phyloP scores from a whole-genome alignment of 1,284 basidiomycete species.

The Pisolithus thermaeus region DNA sequence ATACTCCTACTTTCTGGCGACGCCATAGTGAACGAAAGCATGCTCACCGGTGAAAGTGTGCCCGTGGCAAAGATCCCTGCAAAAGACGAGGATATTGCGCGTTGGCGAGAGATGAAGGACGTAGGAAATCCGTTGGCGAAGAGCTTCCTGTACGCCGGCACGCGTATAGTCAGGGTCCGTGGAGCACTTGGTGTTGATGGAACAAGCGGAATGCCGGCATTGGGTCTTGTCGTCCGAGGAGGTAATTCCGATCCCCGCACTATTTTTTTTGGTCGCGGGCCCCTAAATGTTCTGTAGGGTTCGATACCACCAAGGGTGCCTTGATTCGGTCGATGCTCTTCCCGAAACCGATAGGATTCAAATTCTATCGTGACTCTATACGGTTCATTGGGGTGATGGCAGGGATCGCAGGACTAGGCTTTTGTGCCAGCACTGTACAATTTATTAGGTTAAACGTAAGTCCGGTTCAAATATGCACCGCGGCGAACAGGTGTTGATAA shows the following conservation, averaged over 20 bases:
- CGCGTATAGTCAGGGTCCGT: slow-evolving; percentile 88
- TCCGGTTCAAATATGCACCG: slow-evolving; percentile 4
- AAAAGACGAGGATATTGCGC: slow-evolving; percentile 64
- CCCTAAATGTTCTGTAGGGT: slow-evolving; percentile 46
- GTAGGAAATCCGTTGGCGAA: slow-evolving; percentile 70
- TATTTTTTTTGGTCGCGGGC: not conserved
- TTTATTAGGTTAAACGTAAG: slow-evolving; percentile 87
- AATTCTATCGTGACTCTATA: slow-evolving; percentile 97
- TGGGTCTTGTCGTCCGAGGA: slow-evolving; percentile 89
- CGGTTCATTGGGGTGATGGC: slow-evolving; percentile 93
- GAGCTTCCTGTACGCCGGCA: slow-evolving; percentile 90
- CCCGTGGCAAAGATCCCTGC: slow-evolving; percentile 86
- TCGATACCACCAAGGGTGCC: slow-evolving; percentile 97
- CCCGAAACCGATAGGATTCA: slow-evolving; percentile 97
- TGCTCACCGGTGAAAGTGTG: slow-evolving; percentile 96
- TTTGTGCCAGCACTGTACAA: slow-evolving; percentile 84
- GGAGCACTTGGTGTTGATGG: slow-evolving; percentile 54
- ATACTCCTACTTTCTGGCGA: slow-evolving; percentile 93
- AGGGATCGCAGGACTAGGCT: slow-evolving; percentile 83
- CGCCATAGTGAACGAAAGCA: slow-evolving; percentile 97
- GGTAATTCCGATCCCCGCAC: slow-evolving; percentile 38
- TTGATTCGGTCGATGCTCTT: slow-evolving; percentile 97
- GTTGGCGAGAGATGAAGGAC: slow-evolving; percentile 67
- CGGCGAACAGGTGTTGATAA: slow-evolving; percentile 5
- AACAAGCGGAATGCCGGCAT: slow-evolving; percentile 57